Base-by-base conservation (phyloP, 2,329 filamentous ascomycete species). In the Colletotrichum sp. region DNA sequence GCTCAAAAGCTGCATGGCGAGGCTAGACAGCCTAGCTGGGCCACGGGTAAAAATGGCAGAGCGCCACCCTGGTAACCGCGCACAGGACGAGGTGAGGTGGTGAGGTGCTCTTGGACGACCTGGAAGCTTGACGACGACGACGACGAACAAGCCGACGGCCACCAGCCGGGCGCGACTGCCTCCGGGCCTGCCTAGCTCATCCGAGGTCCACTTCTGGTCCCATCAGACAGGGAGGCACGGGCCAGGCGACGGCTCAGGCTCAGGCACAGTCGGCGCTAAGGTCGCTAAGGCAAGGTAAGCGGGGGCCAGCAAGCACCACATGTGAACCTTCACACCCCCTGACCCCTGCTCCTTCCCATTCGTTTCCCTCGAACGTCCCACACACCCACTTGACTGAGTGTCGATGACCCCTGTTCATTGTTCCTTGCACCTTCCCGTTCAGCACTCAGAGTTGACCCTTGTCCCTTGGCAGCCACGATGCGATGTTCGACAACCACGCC, bases 61-160 rank as follows among this genome's bases (percentile, higher is more conserved):
- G 73, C 73, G 73, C 70, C 73, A 69, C 70, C 73, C 34, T 59
- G 64, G 64, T 69, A 73, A 73, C 73, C 34, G 70, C 64, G 57
- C 30, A 32, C n/a, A 49, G 44, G 44, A 49, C n/a, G 18, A 21
- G 18, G 44, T 21, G 44, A 49, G 44, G 18, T 49, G 44, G 44
- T 49, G n/a, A 49, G 44, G 44, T 49, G 44, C 44, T 49, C 39
- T 49, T 49, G 39, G 39, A 44, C 39, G 39, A 44, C 39, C 39
- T 52, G 65, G 28, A 67, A 57, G 21, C 24, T 39, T 32, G 62
- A 52, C 44, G 57, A 67, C 64, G 36, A 65, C 24, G 57, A 49
- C 52, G 16, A 60, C 52, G 12, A 60, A 44, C 2, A 44, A 44
- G 39, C 39, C 57, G 26, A 70, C 39, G 44, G 36, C 24, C 39